These are phyloP conservation scores for Didymella exigua DNA, from an alignment of 2,329 filamentous ascomycete genomes.

Conservation along the genomic window DNA sequence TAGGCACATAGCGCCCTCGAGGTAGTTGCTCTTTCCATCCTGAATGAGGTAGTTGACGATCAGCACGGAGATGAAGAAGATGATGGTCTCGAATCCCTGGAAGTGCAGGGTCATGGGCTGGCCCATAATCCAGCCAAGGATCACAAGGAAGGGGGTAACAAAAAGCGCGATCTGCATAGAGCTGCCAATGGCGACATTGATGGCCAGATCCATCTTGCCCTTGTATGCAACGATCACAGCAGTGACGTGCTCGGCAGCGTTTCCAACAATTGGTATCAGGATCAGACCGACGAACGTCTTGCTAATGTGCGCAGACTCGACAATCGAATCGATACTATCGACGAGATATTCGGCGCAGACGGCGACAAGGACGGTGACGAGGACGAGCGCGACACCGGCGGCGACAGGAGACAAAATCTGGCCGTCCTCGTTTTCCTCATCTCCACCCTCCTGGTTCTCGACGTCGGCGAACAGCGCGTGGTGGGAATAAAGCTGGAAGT, in stretches of 20 bases:
- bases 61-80: conserved; percentile 80
- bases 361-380: conserved; percentile 57
- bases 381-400: conserved; percentile 53
- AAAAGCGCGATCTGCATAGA: conserved; percentile 63
- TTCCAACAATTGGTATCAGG: conserved; percentile 62
- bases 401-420: conserved; percentile 54
- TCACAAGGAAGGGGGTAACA: conserved; percentile 63
- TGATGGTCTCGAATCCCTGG: conserved; percentile 86
- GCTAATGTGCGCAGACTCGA: conserved; percentile 57
- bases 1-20: conserved; percentile 72
- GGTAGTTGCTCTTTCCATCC: conserved; percentile 84
- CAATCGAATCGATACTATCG: conserved; percentile 60
- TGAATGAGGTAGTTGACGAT: conserved; percentile 88
- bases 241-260: conserved; percentile 63
- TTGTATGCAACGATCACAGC: conserved; percentile 62
- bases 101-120: conserved; percentile 74
- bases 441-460: conserved; percentile 39
- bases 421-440: conserved; percentile 40
- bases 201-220: conserved; percentile 63
- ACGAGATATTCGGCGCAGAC: conserved; percentile 62
- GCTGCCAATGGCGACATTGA: conserved; percentile 61
- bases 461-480: conserved; percentile 54
- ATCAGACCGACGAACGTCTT: conserved; percentile 64
- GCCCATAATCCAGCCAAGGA: conserved; percentile 61
- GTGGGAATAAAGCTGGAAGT: conserved; percentile 61